Evolutionary conservation across 2,329 filamentous ascomycete genomes (phyloP), one percentile per base, ranked within the genome.

Genomic region (Fusarium avenaceum): DNA sequence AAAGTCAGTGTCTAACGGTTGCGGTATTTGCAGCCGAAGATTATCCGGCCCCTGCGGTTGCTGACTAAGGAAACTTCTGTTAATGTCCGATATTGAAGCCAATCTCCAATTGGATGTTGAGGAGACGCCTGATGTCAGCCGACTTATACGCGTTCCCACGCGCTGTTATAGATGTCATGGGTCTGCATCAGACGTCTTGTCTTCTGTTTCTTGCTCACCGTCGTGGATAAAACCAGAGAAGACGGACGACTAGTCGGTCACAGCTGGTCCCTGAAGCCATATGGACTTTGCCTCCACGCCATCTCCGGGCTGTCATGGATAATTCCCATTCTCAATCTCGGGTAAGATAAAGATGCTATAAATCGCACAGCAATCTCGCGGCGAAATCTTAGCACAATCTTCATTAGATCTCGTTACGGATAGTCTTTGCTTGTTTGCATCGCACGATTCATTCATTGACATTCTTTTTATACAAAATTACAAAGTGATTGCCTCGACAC

Each of bases 51-150:
- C 22, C 6, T 8, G 8, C n/a, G 17, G 13, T 7, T 22, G 20
- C 30, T 47, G 38, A 51, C 35, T 40, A 35, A 65, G 49, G 20
- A n/a, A 44, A 32, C 38, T 53, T 5, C 7, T 20, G 15, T 26
- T 24, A 13, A 9, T 17, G 20, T 15, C 22, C 22, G 22, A 13
- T 26, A 15, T 35, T 13, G 7, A 11, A 30, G 28, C 11, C 28
- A 35, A 22, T 39, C 47, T 24, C 40, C 43, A 20, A 45, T 65
- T 38, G 35, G 35, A n/a, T 72, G 70, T 63, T 62, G 47, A 47
- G 54, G 67, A 52, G 61, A 66, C 70, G 55, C 66, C 45, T 70
- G 65, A 72, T 71, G 66, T 72, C 70, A 72, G 72, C 60, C 67
- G 67, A 70, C 69, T 71, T 70, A 50, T 19, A 22, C 51, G 32